These are phyloP conservation scores for Daedalea quercina DNA, from an alignment of 768 basidiomycete genomes.

Conservation along the genomic window DNA sequence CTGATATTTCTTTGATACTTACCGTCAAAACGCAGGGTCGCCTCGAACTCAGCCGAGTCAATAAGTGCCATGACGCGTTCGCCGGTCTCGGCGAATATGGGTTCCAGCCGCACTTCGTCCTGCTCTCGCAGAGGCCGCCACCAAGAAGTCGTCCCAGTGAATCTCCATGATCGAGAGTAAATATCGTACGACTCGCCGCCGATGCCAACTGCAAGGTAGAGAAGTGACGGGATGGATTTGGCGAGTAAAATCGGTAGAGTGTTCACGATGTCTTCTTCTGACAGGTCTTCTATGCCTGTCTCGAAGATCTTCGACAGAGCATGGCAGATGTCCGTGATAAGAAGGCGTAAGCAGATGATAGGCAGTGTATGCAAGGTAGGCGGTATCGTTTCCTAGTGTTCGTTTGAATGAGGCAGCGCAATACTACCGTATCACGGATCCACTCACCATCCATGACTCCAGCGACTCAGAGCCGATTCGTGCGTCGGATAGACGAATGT, in stretches of 20 bases:
- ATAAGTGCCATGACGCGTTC: neutral
- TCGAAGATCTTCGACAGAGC: neutral
- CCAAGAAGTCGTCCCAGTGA: neutral
- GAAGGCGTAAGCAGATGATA: neutral
- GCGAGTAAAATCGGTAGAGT: neutral
- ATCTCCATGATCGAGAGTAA: neutral
- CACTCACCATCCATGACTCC: neutral
- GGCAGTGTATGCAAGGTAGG: neutral
- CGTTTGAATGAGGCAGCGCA: neutral
- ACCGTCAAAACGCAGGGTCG: neutral
- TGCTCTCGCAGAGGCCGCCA: neutral
- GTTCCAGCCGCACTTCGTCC: neutral
- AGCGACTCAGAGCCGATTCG: neutral
- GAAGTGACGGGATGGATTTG: neutral
- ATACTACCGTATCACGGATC: neutral
- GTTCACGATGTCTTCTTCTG: neutral
- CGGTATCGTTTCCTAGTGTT: neutral
- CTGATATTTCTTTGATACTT: constrained; percentile 11
- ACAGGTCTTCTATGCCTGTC: neutral
- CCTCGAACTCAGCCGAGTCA: neutral
- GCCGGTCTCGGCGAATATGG: neutral
- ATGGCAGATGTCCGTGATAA: neutral
- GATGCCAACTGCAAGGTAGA: neutral
- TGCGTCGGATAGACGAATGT: neutral
- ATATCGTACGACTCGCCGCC: neutral